These are phyloP conservation scores for Candida ulmi DNA, from an alignment of 805 yeast species.

Conservation along the genomic window DNA sequence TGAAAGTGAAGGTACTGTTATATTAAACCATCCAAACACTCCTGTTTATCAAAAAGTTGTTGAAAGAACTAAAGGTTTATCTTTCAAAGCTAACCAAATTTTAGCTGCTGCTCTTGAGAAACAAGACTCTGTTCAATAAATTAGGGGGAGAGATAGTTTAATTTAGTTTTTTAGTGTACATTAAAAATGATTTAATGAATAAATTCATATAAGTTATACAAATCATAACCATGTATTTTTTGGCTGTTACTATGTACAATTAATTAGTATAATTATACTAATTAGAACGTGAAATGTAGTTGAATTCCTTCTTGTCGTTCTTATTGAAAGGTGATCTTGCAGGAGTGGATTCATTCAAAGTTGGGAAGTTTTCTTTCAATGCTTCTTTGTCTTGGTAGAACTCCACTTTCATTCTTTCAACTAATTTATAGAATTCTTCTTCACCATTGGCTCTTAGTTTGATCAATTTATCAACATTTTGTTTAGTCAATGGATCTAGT, in stretches of 20 bases:
- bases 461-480: slow-evolving; percentile 49
- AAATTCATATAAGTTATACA: too few relatives aligned
- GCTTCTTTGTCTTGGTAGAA: slow-evolving; percentile 29
- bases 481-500: slow-evolving; percentile 45
- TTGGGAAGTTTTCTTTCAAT: slow-evolving; percentile 15
- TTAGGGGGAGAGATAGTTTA: too few relatives aligned
- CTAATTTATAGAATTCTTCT: slow-evolving; percentile 50
- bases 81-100: slow-evolving; percentile 54
- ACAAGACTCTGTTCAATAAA: slow-evolving; percentile 11
- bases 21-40: slow-evolving; percentile 48
- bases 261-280: neutral
- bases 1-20: slow-evolving; percentile 43
- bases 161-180: neutral
- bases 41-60: slow-evolving; percentile 63
- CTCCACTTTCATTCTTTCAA: slow-evolving; percentile 46
- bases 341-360: slow-evolving; percentile 6
- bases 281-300: slow-evolving; percentile 17
- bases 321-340: slow-evolving; percentile 18
- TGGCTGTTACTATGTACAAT: too few relatives aligned
- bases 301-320: slow-evolving; percentile 12
- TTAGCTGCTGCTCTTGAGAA: slow-evolving; percentile 38
- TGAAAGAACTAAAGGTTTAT: slow-evolving; percentile 61
- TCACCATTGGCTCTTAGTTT: slow-evolving; percentile 44
- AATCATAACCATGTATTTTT: too few relatives aligned
- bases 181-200: neutral